Evolutionary conservation across 176 grass and related monocot genomes (phyloP).

Genomic region (Ampelocalamus luodianensis): DNA sequence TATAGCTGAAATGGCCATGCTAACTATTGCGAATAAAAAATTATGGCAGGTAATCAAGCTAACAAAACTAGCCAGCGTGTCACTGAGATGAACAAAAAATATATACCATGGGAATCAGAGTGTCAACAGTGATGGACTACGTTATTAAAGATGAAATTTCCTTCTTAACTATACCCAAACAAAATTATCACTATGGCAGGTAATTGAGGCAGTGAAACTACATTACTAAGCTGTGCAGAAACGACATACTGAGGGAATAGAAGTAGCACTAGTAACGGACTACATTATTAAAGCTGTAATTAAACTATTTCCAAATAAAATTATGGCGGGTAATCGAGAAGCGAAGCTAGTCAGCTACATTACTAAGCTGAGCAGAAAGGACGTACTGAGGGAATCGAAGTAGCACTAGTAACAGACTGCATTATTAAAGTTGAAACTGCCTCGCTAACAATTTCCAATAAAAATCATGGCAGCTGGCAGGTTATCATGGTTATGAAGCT

Average conservation of each 20-base stretch:
- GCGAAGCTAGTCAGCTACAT: neutral
- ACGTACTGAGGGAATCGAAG: neutral
- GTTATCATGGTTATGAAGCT: slow-evolving; percentile 4
- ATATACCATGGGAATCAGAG: neutral
- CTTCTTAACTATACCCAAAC: neutral
- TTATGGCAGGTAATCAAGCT: slow-evolving; percentile 4
- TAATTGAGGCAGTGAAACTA: neutral
- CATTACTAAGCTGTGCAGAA: neutral
- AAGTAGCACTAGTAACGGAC: neutral
- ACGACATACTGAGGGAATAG: neutral
- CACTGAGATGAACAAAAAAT: neutral
- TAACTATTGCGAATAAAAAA: slow-evolving; percentile 22
- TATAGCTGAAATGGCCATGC: neutral
- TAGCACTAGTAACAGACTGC: neutral
- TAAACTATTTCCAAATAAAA: slow-evolving; percentile 19
- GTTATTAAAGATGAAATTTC: slow-evolving; percentile 6
- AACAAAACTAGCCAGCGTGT: neutral
- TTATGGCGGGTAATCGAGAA: neutral
- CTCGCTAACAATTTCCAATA: neutral
- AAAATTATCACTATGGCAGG: neutral
- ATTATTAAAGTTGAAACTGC: slow-evolving; percentile 1
- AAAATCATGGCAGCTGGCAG: neutral
- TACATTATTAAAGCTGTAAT: slow-evolving; percentile 9
- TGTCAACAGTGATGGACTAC: neutral
- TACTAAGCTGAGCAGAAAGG: neutral